Evolutionary conservation across 2,329 filamentous ascomycete genomes (phyloP).

Genomic region (Ceratocystiopsis brevicomis): DNA sequence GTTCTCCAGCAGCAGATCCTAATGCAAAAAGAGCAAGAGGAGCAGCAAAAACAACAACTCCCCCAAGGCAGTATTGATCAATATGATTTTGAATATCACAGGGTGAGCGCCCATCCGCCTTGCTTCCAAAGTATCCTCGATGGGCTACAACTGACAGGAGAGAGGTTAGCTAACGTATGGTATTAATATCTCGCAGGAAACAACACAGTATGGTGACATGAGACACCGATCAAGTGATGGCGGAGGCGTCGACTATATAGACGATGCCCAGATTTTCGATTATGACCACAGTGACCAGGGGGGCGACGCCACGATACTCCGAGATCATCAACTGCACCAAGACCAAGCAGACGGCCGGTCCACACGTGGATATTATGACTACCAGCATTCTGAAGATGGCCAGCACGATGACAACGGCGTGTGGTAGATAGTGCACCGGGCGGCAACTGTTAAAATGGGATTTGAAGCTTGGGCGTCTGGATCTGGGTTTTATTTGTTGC

Average conservation of each 20-base stretch:
- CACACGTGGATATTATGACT: constrained; percentile 11
- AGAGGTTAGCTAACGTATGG: neutral
- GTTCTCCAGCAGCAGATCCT: constrained; percentile 23
- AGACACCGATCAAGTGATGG: constrained; percentile 9
- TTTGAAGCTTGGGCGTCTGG: neutral
- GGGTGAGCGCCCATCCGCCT: constrained; percentile 11
- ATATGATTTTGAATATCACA: constrained; percentile 20
- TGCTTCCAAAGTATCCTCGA: neutral
- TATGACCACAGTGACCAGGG: constrained; percentile 14
- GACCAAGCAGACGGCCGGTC: neutral
- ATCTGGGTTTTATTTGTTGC: too few species aligned
- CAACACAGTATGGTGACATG: constrained; percentile 15
- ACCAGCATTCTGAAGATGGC: constrained; percentile 7
- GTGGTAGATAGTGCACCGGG: constrained; percentile 8
- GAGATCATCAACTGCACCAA: neutral
- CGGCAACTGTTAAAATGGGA: neutral
- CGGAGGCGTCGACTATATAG: constrained; percentile 13
- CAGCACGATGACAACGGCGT: constrained; percentile 10
- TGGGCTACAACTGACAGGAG: too few species aligned
- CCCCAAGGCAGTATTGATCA: constrained; percentile 11
- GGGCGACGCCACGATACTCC: neutral
- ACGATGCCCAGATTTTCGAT: constrained; percentile 18
- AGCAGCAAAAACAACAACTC: constrained; percentile 8
- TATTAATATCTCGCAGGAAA: constrained; percentile 9
- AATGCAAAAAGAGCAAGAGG: constrained; percentile 14